Evolutionary conservation across 257 asterid species (phyloP).

Genomic region (Voacanga thouarsii): DNA sequence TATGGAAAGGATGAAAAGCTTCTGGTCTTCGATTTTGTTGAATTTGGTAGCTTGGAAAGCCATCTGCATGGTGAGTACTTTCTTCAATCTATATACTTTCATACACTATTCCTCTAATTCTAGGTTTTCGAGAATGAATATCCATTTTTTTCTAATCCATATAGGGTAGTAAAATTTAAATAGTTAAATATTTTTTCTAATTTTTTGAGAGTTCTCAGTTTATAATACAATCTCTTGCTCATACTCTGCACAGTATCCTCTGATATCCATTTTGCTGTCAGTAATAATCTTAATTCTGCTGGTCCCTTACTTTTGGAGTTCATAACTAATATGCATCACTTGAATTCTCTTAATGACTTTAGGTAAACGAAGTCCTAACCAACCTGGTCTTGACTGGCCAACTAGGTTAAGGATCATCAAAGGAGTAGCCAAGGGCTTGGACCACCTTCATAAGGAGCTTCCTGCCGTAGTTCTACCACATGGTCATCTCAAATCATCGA

Average conservation of each 20-base stretch:
- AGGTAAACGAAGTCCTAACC: conserved; percentile 41
- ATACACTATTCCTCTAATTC: no score
- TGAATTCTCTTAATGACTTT: conserved; percentile 2
- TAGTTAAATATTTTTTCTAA: no score
- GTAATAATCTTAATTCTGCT: neutral
- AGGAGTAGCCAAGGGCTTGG: conserved; percentile 56
- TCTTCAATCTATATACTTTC: neutral
- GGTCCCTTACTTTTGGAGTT: neutral
- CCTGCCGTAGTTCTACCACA: conserved; percentile 49
- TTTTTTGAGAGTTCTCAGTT: no score
- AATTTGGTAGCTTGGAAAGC: conserved; percentile 64
- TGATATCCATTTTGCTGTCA: no score
- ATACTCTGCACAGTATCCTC: no score
- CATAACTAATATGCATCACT: neutral
- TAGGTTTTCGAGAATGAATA: no score
- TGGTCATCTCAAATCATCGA: conserved; percentile 74
- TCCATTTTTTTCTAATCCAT: no score
- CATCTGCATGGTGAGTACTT: conserved; percentile 55
- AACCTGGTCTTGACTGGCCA: conserved; percentile 49
- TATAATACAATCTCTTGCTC: no score
- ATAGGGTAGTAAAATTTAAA: no score
- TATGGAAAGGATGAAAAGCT: conserved; percentile 64
- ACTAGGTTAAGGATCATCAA: conserved; percentile 52
- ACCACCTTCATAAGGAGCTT: conserved; percentile 41
- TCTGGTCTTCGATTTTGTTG: conserved; percentile 44